phyloP scores from a whole-genome alignment of 345 rosid genomes.

The Hypericum perforatum region DNA sequence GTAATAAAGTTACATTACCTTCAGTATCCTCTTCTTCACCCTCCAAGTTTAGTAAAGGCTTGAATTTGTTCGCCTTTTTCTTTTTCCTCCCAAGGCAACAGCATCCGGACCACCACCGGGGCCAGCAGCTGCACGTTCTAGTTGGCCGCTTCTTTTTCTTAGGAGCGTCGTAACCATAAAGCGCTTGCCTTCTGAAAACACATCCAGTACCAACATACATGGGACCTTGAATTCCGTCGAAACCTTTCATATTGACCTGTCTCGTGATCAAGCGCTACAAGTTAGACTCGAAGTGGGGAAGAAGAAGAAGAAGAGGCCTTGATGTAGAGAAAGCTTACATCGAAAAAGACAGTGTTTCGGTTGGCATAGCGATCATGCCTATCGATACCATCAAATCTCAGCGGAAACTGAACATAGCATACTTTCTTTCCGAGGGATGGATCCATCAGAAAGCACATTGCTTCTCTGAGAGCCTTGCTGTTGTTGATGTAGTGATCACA shows the following conservation, averaged over 20 bases:
- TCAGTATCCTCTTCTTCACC: not conserved
- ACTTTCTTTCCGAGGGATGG: not conserved
- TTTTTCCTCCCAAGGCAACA: not conserved
- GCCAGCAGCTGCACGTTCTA: not conserved
- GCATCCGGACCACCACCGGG: not conserved
- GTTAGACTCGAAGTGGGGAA: not conserved
- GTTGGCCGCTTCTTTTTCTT: not conserved
- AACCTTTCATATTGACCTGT: conserved; percentile 1
- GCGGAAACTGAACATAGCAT: conserved; percentile 1
- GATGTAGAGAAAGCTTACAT: not conserved
- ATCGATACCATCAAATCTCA: conserved; percentile 1
- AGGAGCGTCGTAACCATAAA: conserved; percentile 2
- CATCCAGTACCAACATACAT: conserved; percentile 1
- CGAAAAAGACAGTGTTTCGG: conserved; percentile 1
- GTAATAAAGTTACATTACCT: not conserved
- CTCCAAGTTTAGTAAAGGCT: not conserved
- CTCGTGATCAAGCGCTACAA: not conserved
- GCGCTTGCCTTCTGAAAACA: conserved; percentile 1
- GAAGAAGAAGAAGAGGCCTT: too few species aligned
- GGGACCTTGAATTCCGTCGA: conserved; percentile 3
- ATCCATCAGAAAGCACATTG: conserved; percentile 6
- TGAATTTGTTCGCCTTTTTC: not conserved
- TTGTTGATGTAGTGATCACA: conserved; percentile 6
- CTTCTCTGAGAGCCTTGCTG: conserved; percentile 6
- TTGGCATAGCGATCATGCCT: conserved; percentile 2